A percentile compares a stretch with the other conserved stretches of the same genome.
Evolutionary conservation across 179 eudicot species (phyloP).

Genomic region (Corrigiola litoralis): DNA sequence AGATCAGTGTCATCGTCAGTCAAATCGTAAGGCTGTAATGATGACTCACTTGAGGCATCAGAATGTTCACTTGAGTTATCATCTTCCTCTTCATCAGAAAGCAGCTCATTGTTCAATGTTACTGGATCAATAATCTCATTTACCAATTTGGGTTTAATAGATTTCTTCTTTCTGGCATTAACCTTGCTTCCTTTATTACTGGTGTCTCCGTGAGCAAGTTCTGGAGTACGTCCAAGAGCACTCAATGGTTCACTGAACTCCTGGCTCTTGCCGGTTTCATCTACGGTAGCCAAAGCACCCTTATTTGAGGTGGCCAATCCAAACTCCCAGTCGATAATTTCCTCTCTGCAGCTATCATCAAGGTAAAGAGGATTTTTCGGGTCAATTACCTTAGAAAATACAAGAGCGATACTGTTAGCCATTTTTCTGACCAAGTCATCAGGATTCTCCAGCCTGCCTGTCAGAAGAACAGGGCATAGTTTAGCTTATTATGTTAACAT

Average conservation of each 20-base stretch:
- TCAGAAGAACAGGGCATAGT: constrained; percentile 20
- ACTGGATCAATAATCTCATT: constrained; percentile 83
- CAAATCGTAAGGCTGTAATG: constrained; percentile 94
- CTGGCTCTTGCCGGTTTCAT: constrained; percentile 15
- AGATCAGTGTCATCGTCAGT: constrained; percentile 84
- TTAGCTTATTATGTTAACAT: constrained; percentile 1
- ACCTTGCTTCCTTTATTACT: constrained; percentile 22
- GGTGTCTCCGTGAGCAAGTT: constrained; percentile 16
- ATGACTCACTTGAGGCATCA: constrained; percentile 70
- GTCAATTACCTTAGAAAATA: constrained; percentile 83
- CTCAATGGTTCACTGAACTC: constrained; percentile 21
- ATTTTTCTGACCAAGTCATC: constrained; percentile 62
- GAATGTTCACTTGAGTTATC: constrained; percentile 58
- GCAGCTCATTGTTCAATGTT: constrained; percentile 36
- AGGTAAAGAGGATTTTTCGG: constrained; percentile 89
- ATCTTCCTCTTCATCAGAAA: constrained; percentile 45
- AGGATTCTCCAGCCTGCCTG: constrained; percentile 91
- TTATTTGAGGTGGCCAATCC: constrained; percentile 43
- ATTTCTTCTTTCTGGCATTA: constrained; percentile 36
- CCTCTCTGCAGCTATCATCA: constrained; percentile 64
- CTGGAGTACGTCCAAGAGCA: constrained; percentile 17
- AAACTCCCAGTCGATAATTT: constrained; percentile 82
- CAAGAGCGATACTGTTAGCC: constrained; percentile 81
- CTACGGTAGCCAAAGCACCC: constrained; percentile 19
- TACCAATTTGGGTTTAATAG: constrained; percentile 34